Base-by-base conservation (phyloP, 306 rosid species). In the Trifolium fragiferum region DNA sequence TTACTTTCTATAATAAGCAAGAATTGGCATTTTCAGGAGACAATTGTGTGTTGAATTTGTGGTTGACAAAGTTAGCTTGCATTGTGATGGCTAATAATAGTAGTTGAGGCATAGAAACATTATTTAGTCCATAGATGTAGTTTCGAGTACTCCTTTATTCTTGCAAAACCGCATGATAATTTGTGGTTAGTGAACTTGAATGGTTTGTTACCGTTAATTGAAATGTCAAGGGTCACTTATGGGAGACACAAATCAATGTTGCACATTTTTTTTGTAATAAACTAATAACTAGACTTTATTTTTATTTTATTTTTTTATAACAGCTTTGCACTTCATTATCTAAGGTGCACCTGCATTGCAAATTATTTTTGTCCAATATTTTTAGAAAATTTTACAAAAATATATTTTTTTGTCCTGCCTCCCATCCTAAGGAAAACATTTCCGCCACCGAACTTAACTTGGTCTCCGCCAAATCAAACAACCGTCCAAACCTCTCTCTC, bases 41-140 rank as follows among this genome's bases (percentile, higher is more conserved):
- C 21, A 38, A 62, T 61, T 13, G 37, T 50, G 53, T 13, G 50
- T 25, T 19, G 41, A 49, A 51, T 68, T 68, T 41, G 37, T 25
- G 80, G 84, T 68, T 51, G 62, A 70, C 18, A 75, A 25, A 14
- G 62, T 30, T 53, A 19, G 47, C 73, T 41, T 62, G 67, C 51
- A 53, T 53, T 59, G 67, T 70, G 82, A 68, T 68, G 73, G 59
- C 54, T 57, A 70, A 51, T 18, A 68, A 68, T 60, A 73, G 75
- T 40, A 66, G 70, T 40, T 68, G 32, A 74, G 25, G 23, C 37
- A 18, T 6, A 40, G 2, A n/a, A 23, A 19, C 25, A 41, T 47
- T 59, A 47, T 72, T 57, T 32, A 58, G 55, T 79, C 63, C 50
- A 2, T 49, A 18, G 70, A 20, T 33, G 47, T 70, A 61, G 51